phyloP scores from a whole-genome alignment of 2,329 filamentous ascomycete species.

The Byssoonygena ceratinophila region DNA sequence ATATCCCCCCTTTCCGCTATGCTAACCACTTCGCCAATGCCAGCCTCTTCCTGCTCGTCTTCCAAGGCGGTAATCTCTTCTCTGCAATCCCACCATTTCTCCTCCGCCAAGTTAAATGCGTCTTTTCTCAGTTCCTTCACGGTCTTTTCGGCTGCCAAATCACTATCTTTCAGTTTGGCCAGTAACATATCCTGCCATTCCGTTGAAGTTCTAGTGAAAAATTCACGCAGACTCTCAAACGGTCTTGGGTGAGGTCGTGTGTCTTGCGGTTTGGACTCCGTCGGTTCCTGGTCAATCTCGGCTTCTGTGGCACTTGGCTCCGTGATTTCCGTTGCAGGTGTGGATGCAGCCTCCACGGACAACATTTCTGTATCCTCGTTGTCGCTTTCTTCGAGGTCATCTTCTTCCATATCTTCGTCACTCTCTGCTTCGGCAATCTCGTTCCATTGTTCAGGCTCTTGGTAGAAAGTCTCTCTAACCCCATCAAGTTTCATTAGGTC shows the following conservation, averaged over 20 bases:
- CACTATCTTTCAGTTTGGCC: conserved; percentile 59
- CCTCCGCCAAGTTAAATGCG: conserved; percentile 83
- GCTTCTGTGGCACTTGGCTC: conserved; percentile 24
- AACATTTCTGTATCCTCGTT: conserved; percentile 36
- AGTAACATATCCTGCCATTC: conserved; percentile 87
- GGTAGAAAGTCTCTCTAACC: conserved; percentile 78
- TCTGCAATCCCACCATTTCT: conserved; percentile 97
- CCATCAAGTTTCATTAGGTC: conserved; percentile 93
- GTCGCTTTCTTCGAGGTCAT: conserved; percentile 34
- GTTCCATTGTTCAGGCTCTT: conserved; percentile 78
- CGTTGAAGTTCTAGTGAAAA: conserved; percentile 76
- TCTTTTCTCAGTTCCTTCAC: conserved; percentile 88
- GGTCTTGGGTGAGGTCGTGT: conserved; percentile 65
- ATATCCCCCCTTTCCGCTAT: conserved; percentile 59
- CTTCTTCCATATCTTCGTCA: conserved; percentile 44
- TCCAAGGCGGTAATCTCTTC: conserved; percentile 87
- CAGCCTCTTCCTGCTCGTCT: conserved; percentile 90
- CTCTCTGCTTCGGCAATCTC: conserved; percentile 51
- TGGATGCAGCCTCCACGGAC: conserved; percentile 29
- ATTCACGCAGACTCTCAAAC: conserved; percentile 83
- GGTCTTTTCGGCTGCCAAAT: conserved; percentile 45
- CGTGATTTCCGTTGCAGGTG: conserved; percentile 29
- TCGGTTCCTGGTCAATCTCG: conserved; percentile 31
- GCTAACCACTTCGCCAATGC: conserved; percentile 88
- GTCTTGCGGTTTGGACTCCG: conserved; percentile 51